Base-by-base conservation (phyloP, 495 filamentous ascomycete species). In the Xylaria venustula region DNA sequence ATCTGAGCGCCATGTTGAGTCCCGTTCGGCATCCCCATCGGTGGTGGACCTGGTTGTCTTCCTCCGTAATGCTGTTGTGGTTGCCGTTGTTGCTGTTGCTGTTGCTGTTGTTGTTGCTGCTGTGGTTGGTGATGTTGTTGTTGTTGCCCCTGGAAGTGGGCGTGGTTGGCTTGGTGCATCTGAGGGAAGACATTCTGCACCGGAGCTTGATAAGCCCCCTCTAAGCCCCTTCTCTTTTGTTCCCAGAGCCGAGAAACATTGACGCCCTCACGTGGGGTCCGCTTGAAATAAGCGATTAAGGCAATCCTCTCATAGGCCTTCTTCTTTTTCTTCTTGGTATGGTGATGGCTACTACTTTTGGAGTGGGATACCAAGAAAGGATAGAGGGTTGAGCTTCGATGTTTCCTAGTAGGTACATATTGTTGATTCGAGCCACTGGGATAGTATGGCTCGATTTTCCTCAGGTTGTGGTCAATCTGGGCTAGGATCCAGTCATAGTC, bases 261-360 rank as follows among this genome's bases (percentile, higher is more conserved):
- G 9, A 66, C 68, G 0, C 66, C 67, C 3, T 60, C 58, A 26
- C 56, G 60, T 3, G 73, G 76, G 1, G 56, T 54, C 20, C 65
- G 65, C 63, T 75, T 74, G 59, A 73, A 78, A 46, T 76, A 78
- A 5, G 71, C 71, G 6, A 65, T 75, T 36, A 78, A 49, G 17
- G 69, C 73, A 9, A 75, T 61, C 2, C 67, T 49, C 49, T 78
- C 71, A 15, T 63, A 60, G 1, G 46, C 49, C 49, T 34, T 34
- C 30, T 34, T 34, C 30, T 34, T 34, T 7, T 54, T 42, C 49
- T 58, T 66, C 36, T 36, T 53, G 19, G 12, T 25, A 12, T 34
- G 47, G n/a, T 15, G 26, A 34, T 34, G 30, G 19, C 51, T 58
- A 37, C 50, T 58, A 26, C 28, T 67, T 60, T 51, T 41, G 4